phyloP scores from a whole-genome alignment of 2,329 filamentous ascomycete species.

The Ceratocystis alfenasii region DNA sequence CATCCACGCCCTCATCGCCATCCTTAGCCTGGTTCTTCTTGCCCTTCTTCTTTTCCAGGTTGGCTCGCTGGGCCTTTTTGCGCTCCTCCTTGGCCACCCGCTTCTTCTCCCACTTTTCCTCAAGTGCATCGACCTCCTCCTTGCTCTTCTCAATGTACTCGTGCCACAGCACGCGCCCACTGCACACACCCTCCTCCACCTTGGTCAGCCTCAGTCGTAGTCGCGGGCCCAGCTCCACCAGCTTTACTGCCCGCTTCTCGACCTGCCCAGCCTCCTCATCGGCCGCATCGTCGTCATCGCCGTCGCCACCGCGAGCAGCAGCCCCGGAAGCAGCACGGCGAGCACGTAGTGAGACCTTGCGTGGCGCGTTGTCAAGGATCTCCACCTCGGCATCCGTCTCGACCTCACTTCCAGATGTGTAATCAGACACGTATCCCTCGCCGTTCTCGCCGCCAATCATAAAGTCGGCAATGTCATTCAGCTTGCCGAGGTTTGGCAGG shows the following conservation, averaged over 20 bases:
- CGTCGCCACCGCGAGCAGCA: conserved; percentile 27
- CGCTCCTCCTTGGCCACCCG: conserved; percentile 71
- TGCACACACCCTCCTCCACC: conserved; percentile 86
- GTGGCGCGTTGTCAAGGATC: conserved; percentile 53
- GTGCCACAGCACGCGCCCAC: conserved; percentile 93
- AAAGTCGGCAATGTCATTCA: conserved; percentile 90
- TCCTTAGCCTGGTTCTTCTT: conserved; percentile 34
- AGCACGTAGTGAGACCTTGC: conserved; percentile 38
- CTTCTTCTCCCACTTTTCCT: conserved; percentile 69
- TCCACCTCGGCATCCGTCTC: conserved; percentile 96
- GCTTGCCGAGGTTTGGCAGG: conserved; percentile 77
- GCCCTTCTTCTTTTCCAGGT: conserved; percentile 71
- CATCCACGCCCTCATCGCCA: conserved; percentile 29
- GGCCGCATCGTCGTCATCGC: conserved; percentile 30
- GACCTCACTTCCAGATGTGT: conserved; percentile 73
- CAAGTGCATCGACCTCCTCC: conserved; percentile 63
- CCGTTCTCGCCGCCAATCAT: conserved; percentile 71
- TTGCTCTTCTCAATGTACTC: conserved; percentile 80
- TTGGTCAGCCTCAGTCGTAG: conserved; percentile 85
- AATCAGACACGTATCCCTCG: conserved; percentile 74
- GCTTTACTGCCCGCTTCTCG: conserved; percentile 77
- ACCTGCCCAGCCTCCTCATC: conserved; percentile 38
- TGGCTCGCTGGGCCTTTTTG: conserved; percentile 72
- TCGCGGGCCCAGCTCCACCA: conserved; percentile 83
- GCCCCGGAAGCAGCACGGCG: conserved; percentile 34